Evolutionary conservation across 2,329 filamentous ascomycete genomes (phyloP).

Genomic region (Sclerotinia spermophila): DNA sequence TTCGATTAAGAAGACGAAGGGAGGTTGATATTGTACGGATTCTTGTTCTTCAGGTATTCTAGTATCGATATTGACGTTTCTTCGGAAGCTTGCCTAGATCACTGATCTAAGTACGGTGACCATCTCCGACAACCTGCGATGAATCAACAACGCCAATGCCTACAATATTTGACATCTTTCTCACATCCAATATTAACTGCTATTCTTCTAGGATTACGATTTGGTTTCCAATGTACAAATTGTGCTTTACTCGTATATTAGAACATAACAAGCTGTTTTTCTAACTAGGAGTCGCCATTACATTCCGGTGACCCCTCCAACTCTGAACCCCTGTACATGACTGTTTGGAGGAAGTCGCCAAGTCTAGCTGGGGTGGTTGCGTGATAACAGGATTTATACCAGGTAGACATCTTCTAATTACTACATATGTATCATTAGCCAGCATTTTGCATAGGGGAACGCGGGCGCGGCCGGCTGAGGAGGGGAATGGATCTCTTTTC

Average conservation of each 20-base stretch:
- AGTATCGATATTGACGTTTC: background rate
- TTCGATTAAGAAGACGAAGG: background rate
- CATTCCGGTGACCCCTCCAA: too few species aligned
- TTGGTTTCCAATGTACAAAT: too few species aligned
- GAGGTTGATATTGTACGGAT: background rate
- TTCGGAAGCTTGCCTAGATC: constrained; percentile 12
- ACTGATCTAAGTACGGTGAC: background rate
- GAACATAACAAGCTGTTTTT: background rate
- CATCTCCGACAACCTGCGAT: background rate
- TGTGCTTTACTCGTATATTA: background rate
- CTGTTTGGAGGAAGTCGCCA: too few species aligned
- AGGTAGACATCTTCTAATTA: background rate
- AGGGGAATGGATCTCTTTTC: background rate
- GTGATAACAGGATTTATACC: too few species aligned
- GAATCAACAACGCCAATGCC: background rate
- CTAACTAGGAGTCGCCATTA: background rate
- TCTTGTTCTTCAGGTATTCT: background rate
- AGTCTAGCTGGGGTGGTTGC: too few species aligned
- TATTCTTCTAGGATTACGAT: too few species aligned
- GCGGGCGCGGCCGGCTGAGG: too few species aligned
- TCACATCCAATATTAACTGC: too few species aligned
- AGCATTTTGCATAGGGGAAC: background rate
- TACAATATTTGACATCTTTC: background rate
- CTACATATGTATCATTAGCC: background rate
- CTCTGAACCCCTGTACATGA: too few species aligned